A percentile compares a stretch with the other conserved stretches of the same genome.
phyloP scores from a whole-genome alignment of 2,329 filamentous ascomycete genomes.

The Colletotrichum musae region DNA sequence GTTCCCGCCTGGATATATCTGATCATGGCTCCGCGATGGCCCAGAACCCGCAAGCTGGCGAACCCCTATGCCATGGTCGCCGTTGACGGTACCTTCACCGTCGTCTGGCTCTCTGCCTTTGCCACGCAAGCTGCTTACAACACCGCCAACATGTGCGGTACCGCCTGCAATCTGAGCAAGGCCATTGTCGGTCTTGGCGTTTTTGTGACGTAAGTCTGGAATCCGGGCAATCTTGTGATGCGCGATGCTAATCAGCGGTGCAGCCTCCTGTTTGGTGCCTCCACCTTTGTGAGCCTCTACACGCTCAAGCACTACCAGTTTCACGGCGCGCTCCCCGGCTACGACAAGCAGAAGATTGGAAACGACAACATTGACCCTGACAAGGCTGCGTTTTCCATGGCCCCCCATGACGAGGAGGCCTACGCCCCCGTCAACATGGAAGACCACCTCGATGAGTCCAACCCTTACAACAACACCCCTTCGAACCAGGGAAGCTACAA shows the following conservation, averaged over 20 bases:
- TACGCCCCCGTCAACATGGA: slow-evolving; percentile 74
- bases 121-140: slow-evolving; percentile 77
- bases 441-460: slow-evolving; percentile 60
- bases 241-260: slow-evolving; percentile 37
- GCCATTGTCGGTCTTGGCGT: slow-evolving; percentile 74
- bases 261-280: slow-evolving; percentile 69
- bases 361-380: slow-evolving; percentile 74
- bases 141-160: slow-evolving; percentile 66
- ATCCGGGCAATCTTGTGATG: neutral
- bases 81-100: slow-evolving; percentile 69
- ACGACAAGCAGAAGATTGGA: slow-evolving; percentile 64
- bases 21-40: slow-evolving; percentile 74
- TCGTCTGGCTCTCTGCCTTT: slow-evolving; percentile 78
- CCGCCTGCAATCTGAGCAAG: slow-evolving; percentile 73
- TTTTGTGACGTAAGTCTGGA: slow-evolving; percentile 70
- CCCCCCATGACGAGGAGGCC: slow-evolving; percentile 76
- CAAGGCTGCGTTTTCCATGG: slow-evolving; percentile 78
- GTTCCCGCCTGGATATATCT: slow-evolving; percentile 76
- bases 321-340: slow-evolving; percentile 74
- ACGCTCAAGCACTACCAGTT: slow-evolving; percentile 74
- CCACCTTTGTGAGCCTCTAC: slow-evolving; percentile 71
- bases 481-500: slow-evolving; percentile 50
- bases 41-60: slow-evolving; percentile 72
- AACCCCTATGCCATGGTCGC: slow-evolving; percentile 73
- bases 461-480: slow-evolving; percentile 47